Evolutionary conservation across 164 flowering plant genomes (phyloP).

Genomic region (Stephania cephalantha): DNA sequence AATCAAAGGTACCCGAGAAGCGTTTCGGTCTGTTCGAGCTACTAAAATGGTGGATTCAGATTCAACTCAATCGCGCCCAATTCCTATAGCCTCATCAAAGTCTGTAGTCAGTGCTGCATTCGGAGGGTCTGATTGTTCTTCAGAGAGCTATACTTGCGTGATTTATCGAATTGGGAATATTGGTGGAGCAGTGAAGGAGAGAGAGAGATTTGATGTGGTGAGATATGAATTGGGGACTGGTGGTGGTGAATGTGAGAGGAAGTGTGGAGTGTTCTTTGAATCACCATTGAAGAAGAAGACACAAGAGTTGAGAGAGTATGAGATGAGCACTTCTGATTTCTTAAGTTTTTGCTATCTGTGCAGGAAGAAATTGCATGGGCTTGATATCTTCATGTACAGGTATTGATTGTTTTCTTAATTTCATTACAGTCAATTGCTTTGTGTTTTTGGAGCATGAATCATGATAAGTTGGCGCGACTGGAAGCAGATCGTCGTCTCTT

Average conservation of each 20-base stretch:
- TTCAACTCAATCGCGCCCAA: conserved; percentile 33
- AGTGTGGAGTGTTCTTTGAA: conserved; percentile 20
- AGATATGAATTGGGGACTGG: not conserved
- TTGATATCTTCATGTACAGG: conserved; percentile 68
- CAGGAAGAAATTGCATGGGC: conserved; percentile 50
- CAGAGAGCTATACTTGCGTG: conserved; percentile 67
- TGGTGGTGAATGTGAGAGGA: conserved; percentile 4
- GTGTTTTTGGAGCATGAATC: not conserved
- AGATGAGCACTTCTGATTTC: conserved; percentile 23
- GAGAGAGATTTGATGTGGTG: conserved; percentile 34
- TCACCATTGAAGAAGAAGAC: conserved; percentile 13
- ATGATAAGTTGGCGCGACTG: no score
- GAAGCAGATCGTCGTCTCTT: no score
- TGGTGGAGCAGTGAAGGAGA: conserved; percentile 22
- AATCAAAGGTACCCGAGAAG: conserved; percentile 12
- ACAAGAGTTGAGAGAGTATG: conserved; percentile 12
- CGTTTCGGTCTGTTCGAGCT: not conserved
- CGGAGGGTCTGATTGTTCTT: conserved; percentile 23
- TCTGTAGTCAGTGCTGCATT: conserved; percentile 18
- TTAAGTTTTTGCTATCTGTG: conserved; percentile 45
- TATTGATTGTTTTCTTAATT: conserved; percentile 9
- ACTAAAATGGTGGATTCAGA: conserved; percentile 16
- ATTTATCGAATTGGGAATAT: conserved; percentile 38
- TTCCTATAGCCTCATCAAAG: conserved; percentile 23
- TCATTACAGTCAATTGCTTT: not conserved